Base-by-base conservation (phyloP, 805 yeast genomes). In the Candida rishiriensis region DNA sequence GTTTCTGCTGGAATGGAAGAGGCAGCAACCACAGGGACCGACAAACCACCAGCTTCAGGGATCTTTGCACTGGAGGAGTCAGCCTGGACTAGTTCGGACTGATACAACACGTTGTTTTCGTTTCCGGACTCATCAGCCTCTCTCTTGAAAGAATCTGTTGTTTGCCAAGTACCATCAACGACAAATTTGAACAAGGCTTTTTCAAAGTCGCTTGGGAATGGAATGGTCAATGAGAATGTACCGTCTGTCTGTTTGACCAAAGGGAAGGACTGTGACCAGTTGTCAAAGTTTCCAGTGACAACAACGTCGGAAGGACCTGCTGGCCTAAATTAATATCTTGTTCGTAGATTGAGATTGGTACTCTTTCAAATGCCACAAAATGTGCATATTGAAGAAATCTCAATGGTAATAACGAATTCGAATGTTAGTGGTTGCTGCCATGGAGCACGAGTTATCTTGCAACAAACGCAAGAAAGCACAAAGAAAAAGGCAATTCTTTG, bases 281-380 rank as follows among this genome's bases (percentile, higher is more conserved):
- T 61, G 56, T 77, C 83, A 58, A 78, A 78, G 34, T 76, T 66
- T 39, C 85, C 85, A 30, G 85, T 79, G 49, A 80, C 80, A 47
- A 78, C 64, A 42, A 80, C 83, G 30, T 55, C 48, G 13, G 40
- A 21, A 7, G 72, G 66, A 32, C 68, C 69, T 11, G 65, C 41
- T 12, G 66, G 66, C 67, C 68, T 64, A 35, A 29, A 42, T 7
- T 10, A 13, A 15, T 13, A 9, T 13, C 9, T 30, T 30, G 26
- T 21, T 21, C 26, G 7, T 21, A 21, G 26, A 7, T 21, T 21
- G 26, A 21, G 26, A 21, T 21, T 21, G 26, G 4, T 4, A 21
- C 26, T 21, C 7, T 21, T 21, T 21, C 26, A 21, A 21, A 5
- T 4, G 26, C 26, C 26, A 21, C 26, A 21, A 21, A n/a, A 21